Evolutionary conservation across 805 yeast genomes (phyloP), one percentile per base, ranked within the genome.

Genomic region (Yarrowia sp.): DNA sequence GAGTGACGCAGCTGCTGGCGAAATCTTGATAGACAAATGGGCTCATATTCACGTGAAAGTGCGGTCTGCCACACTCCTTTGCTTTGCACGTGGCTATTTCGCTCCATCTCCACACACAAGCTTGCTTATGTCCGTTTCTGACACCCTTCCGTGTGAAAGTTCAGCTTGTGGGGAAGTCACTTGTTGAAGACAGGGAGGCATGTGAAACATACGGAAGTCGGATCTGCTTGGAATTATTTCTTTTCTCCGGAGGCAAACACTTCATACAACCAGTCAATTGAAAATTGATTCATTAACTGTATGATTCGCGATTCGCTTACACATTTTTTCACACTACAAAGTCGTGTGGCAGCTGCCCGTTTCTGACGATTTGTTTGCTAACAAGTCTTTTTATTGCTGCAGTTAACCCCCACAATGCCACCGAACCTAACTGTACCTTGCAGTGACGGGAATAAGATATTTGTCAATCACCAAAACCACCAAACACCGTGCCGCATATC

Each of bases 201-300:
- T 50, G 57, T 50, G 57, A 50, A 50, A 50, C 57, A 50, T 32
- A n/a, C n/a, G n/a, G n/a, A n/a, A n/a, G n/a, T n/a, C n/a, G n/a
- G 28, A 22, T 22, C 28, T 22, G 5, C 28, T 22, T 3, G 28
- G 28, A 3, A 22, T 3, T 22, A 22, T 22, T 22, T 22, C n/a
- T n/a, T n/a, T n/a, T n/a, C n/a, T n/a, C n/a, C n/a, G 28, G 28
- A 22, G 28, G 28, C 3, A 3, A 22, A 22, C 3, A 22, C 5
- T 5, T 5, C 4, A 22, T 22, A 22, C 3, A 22, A 22, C 3
- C 5, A 22, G 28, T 22, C 28, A 22, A 22, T 22, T 22, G 28
- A 22, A n/a, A 22, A 5, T 22, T 22, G 28, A 22, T 22, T 22
- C 5, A 22, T 22, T 22, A 5, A 22, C 28, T 3, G 28, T 11